Evolutionary conservation across 257 asterid species (phyloP).

Genomic region (Nicotiana obtusifolia): DNA sequence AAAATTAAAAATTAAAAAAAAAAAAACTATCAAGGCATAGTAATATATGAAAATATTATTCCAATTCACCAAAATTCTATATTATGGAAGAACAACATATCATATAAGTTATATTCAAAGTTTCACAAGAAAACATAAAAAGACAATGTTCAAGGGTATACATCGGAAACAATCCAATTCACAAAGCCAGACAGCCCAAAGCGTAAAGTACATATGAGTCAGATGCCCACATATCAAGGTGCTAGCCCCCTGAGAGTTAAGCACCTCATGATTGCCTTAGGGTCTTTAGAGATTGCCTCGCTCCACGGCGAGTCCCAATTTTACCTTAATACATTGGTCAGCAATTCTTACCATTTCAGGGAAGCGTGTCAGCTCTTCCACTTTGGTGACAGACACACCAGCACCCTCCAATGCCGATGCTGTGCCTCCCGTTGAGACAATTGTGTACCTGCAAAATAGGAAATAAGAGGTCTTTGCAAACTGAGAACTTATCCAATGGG

Average conservation of each 20-base stretch:
- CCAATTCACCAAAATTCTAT: not conserved
- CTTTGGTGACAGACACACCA: conserved; percentile 87
- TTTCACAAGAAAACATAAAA: not conserved
- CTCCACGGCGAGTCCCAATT: not conserved
- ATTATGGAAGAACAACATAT: too few relatives aligned
- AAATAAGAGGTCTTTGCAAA: not conserved
- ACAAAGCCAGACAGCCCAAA: not conserved
- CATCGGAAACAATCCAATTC: not conserved
- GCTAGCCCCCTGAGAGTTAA: not conserved
- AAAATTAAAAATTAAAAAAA: too few relatives aligned
- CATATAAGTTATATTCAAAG: not conserved
- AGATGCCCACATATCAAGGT: not conserved
- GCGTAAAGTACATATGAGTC: not conserved
- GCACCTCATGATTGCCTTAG: not conserved
- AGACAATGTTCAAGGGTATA: not conserved
- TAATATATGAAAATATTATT: not conserved
- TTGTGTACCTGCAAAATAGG: conserved; percentile 49
- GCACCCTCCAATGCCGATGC: conserved; percentile 67
- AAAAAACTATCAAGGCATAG: not conserved
- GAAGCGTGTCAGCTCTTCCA: conserved; percentile 80
- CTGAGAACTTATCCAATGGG: not conserved
- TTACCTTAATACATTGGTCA: not conserved
- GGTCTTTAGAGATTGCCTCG: not conserved
- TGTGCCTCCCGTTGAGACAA: conserved; percentile 98
- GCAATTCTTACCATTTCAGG: conserved; percentile 79